phyloP scores from a whole-genome alignment of 2,329 filamentous ascomycete genomes.

The Beauveria scarabaeidicola region DNA sequence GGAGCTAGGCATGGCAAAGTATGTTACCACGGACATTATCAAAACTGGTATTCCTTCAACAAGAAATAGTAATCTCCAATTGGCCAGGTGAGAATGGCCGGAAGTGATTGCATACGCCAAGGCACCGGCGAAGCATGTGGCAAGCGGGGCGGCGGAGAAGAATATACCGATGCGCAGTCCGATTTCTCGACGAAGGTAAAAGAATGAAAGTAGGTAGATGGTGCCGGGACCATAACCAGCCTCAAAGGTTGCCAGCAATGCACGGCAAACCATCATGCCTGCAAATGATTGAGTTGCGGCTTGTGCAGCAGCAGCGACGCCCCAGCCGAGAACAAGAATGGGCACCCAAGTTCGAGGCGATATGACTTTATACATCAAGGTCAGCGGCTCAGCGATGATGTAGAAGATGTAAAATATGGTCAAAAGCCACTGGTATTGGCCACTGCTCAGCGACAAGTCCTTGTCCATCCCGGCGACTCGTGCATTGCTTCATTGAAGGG shows the following conservation, averaged over 20 bases:
- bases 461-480: conserved; percentile 18
- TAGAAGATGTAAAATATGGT: conserved; percentile 21
- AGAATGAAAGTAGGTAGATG: conserved; percentile 24
- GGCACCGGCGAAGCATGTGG: conserved; percentile 25
- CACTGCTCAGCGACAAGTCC: conserved; percentile 14
- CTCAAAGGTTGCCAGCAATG: conserved; percentile 22
- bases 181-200: conserved; percentile 25
- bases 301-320: conserved; percentile 15
- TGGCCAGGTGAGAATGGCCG: conserved; percentile 17
- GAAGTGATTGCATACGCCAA: conserved; percentile 26
- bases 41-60: conserved; percentile 24
- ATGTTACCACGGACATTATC: conserved; percentile 20
- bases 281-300: conserved; percentile 16
- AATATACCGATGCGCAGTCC: conserved; percentile 22
- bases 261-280: conserved; percentile 17
- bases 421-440: conserved; percentile 19
- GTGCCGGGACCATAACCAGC: conserved; percentile 21
- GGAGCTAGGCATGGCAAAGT: conserved; percentile 23
- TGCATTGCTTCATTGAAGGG: conserved; percentile 14
- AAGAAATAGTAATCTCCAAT: conserved; percentile 25
- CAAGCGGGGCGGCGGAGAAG: conserved; percentile 22
- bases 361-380: conserved; percentile 18
- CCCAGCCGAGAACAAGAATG: conserved; percentile 17
- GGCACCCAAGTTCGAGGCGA: conserved; percentile 18
- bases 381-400: conserved; percentile 18